Base-by-base conservation (phyloP, 2,329 filamentous ascomycete species). In the Cadophora malorum region DNA sequence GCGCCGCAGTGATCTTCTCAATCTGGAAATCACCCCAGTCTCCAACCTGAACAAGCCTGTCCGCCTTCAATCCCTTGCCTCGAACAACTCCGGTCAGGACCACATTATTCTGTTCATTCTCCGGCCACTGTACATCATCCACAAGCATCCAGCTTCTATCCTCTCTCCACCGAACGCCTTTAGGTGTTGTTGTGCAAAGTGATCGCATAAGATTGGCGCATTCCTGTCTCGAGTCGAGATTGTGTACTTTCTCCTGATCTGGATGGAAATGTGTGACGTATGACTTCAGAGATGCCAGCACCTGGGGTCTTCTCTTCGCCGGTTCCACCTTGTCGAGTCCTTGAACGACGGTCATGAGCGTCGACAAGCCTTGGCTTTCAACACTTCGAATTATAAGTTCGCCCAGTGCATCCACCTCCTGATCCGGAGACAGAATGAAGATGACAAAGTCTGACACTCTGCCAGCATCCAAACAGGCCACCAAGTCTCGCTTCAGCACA, bases 261-360 rank as follows among this genome's bases (percentile, higher is more conserved):
- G 96, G 94, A 79, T 98, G 95, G 82, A 97, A 99, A 79, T 97
- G 95, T 31, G 90, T 93, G 76, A 98, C 94, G 81, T 92, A 97
- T 0, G 93, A 96, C 78, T 94, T 96, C 65, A 99, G 84, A 1
- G 94, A 97, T 59, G 89, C 85, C 60, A 95, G 81, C 12, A 97
- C 88, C 68, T 94, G 90, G 0, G 88, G 84, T 67, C 90, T 86
- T 78, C 91, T 90, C 80, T 97, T 97, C 9, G 89, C 84, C 0
- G 93, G 89, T 73, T 97, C 91, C 49, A 97, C 83, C 68, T 86
- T 87, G 66, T 95, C 90, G 14, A 98, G 82, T 5, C 90, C 89
- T 76, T 96, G 91, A 0, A 96, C 93, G 14, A 93, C 87, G 0
- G 93, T 93, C 76, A 97, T 88, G n/a, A 96, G 86, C 25, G 94